phyloP scores from a whole-genome alignment of 2,329 filamentous ascomycete species.

The Verticillium nonalfalfae region DNA sequence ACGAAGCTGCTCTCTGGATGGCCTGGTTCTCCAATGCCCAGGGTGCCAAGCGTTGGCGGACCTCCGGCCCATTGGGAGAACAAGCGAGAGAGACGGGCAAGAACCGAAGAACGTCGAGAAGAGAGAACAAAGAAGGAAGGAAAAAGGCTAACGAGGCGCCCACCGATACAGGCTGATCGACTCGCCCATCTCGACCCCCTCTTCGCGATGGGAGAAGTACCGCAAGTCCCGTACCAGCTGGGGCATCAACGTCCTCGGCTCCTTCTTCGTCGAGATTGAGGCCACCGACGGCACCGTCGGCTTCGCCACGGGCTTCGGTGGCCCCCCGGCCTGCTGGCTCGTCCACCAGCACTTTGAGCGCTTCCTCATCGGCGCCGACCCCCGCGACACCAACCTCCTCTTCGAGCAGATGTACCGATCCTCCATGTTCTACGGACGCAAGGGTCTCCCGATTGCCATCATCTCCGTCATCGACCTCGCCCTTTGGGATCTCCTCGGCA shows the following conservation, averaged over 20 bases:
- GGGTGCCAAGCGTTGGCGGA: too few relatives aligned
- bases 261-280: slow-evolving; percentile 86
- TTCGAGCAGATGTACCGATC: slow-evolving; percentile 96
- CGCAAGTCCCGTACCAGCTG: slow-evolving; percentile 82
- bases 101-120: background rate
- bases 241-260: slow-evolving; percentile 93
- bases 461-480: slow-evolving; percentile 94
- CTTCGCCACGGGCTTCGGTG: slow-evolving; percentile 90
- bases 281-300: slow-evolving; percentile 87
- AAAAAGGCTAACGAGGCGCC: slow-evolving; percentile 24
- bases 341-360: slow-evolving; percentile 90
- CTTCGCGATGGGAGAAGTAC: slow-evolving; percentile 85
- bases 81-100: too few relatives aligned
- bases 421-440: slow-evolving; percentile 95
- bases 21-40: too few relatives aligned
- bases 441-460: slow-evolving; percentile 81
- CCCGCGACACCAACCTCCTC: slow-evolving; percentile 82
- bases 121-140: background rate
- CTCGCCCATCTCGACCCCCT: slow-evolving; percentile 85
- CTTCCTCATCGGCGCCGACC: slow-evolving; percentile 84
- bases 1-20: background rate
- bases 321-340: slow-evolving; percentile 89
- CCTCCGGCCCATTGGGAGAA: too few relatives aligned
- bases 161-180: slow-evolving; percentile 69
- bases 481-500: slow-evolving; percentile 86